These are phyloP conservation scores for Schoenoplectus triqueter DNA, from an alignment of 202 grass and related monocot genomes.

Conservation along the genomic window DNA sequence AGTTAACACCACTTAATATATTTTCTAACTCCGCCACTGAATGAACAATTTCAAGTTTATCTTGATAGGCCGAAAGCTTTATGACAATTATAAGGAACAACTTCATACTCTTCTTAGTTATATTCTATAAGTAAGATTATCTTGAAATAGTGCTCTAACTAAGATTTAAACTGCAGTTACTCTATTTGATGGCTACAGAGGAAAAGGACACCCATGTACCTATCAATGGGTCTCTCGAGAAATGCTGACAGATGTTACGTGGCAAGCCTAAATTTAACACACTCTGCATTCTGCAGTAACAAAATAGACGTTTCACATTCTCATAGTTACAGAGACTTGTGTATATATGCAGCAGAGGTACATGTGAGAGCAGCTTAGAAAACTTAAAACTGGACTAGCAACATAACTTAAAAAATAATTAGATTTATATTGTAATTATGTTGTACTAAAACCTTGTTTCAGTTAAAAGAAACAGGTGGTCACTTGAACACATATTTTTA, in stretches of 20 bases:
- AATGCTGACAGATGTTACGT: slow-evolving; percentile 2
- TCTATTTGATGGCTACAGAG: neutral
- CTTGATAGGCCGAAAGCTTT: neutral
- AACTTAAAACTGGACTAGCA: too few relatives aligned
- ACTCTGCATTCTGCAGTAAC: neutral
- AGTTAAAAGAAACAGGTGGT: neutral
- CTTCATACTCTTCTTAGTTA: neutral
- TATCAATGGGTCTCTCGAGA: neutral
- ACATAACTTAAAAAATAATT: neutral
- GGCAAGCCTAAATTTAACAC: slow-evolving; percentile 7
- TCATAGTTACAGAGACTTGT: too few relatives aligned
- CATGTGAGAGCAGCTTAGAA: too few relatives aligned
- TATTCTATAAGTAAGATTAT: neutral
- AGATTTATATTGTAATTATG: neutral
- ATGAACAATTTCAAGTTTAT: too few relatives aligned
- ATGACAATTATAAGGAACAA: neutral
- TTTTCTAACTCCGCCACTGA: too few relatives aligned
- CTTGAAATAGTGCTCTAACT: slow-evolving; percentile 6
- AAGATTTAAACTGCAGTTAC: slow-evolving; percentile 20
- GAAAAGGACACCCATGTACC: neutral
- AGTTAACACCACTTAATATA: too few relatives aligned
- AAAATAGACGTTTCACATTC: neutral
- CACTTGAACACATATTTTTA: neutral
- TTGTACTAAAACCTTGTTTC: neutral
- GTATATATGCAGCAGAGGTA: too few relatives aligned